Evolutionary conservation across 768 basidiomycete genomes (phyloP), one percentile per base, ranked within the genome.

Genomic region (Russula sp.): DNA sequence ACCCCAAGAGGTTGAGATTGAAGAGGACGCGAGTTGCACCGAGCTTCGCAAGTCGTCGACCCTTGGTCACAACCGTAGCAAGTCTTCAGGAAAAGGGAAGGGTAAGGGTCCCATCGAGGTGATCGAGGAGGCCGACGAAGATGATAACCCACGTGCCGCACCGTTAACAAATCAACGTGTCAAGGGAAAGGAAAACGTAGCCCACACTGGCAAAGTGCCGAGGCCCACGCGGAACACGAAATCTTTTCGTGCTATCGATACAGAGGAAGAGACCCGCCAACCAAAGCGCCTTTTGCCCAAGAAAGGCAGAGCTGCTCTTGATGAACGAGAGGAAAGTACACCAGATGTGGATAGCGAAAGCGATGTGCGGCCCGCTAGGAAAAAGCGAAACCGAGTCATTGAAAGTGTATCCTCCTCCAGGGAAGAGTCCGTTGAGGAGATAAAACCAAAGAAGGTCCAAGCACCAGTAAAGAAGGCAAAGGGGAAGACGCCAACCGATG

Each of bases 71-170:
- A 67, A 46, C 66, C 70, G 65, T 55, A 64, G 65, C 71, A 73
- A 56, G 65, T 60, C 59, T 13, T 62, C 43, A 16, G 66, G 43
- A 20, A 66, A 57, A 59, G 65, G 56, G 13, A 65, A 65, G n/a
- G 47, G 58, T 14, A 73, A 70, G 52, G 62, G 63, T 5, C 63
- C 65, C 14, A 70, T 72, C 2, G 68, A 69, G 10, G 66, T 66
- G 49, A 69, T 75, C 57, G 65, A 69, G 42, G 70, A 71, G 51
- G 69, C 68, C 20, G 71, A 70, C 10, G 68, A 67, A 18, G 69
- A 66, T 35, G 71, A 71, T 22, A 68, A 70, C 2, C 67, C 67
- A 3, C 62, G 61, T 10, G 66, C 63, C 6, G 69, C 57, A 18
- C 67, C 59, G 1, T 73, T 71, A 63, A 63, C 64, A 48, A 70